phyloP scores from a whole-genome alignment of 169 alveolate species.

The Cryptosporidium parvum region DNA sequence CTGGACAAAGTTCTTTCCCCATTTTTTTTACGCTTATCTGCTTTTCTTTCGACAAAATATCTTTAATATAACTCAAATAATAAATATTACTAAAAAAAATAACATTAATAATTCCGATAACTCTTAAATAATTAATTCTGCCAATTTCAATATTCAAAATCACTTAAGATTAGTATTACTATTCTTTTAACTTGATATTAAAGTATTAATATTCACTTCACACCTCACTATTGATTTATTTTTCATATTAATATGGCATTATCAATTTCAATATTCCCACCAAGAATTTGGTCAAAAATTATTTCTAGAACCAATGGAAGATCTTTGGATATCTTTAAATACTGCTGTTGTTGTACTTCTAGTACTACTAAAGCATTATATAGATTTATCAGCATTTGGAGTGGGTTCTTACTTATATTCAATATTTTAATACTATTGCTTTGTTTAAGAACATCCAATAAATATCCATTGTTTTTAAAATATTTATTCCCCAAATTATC shows the following conservation, averaged over 20 bases:
- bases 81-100: neutral
- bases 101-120: neutral
- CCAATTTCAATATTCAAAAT: neutral
- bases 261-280: constrained; percentile 32
- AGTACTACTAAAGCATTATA: constrained; percentile 24
- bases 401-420: constrained; percentile 17
- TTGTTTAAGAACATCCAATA: constrained; percentile 16
- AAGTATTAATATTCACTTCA: neutral
- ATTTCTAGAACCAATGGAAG: constrained; percentile 60
- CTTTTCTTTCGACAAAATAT: neutral
- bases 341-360: constrained; percentile 52
- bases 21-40: neutral
- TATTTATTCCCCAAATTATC: constrained; percentile 24
- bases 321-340: constrained; percentile 23
- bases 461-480: constrained; percentile 29
- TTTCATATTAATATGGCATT: neutral
- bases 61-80: neutral
- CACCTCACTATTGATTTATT: neutral
- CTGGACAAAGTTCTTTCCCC: neutral
- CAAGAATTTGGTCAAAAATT: constrained; percentile 47
- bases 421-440: constrained; percentile 18
- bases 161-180: neutral
- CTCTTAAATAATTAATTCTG: neutral
- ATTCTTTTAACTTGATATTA: too few relatives aligned
- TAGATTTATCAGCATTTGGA: constrained; percentile 37